Base-by-base conservation (phyloP, 2,329 filamentous ascomycete species). In the Beauveria varroae region DNA sequence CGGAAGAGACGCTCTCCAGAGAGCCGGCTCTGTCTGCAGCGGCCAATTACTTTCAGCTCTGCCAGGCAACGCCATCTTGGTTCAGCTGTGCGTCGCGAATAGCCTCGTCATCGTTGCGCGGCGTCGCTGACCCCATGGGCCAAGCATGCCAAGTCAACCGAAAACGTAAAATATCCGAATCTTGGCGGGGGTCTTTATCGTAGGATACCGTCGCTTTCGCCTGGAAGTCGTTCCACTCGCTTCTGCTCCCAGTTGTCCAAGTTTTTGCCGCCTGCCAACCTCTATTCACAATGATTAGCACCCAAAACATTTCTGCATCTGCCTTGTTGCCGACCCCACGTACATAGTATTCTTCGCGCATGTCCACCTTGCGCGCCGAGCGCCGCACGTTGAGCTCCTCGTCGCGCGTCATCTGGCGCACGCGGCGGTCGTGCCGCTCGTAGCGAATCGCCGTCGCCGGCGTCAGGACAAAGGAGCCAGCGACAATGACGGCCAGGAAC, bases 201-300 rank as follows among this genome's bases (percentile, higher is more conserved):
- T 66, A 96, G 73, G 56, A 90, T 83, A 40, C 93, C 93, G 73
- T 99, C 93, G 63, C 85, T 89, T 75, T 99, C 96, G 66, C 95
- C 95, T 22, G 90, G 87, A 63, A 97, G 81, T 71, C 95, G 82
- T 78, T 96, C 86, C 12, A 98, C 92, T 58, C 96, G 86, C 76
- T 95, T 96, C 76, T 98, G 95, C 73, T 98, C 93, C 95, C 95
- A 99, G 71, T 91, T 84, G 70, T 99, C 93, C 64, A 98, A 77
- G 71, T 98, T 95, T 74, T 96, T 96, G 58, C 43, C 43, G 37
- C 90, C 90, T 90, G 79, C 67, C 49, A 71, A 66, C 60, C 70
- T 69, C 72, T 74, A 63, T n/a, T 30, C 40, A 51, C 30, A 26
- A 2, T 22, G 3, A 14, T 59, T 52, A 59, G 57, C 47, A 6